Percentiles rank a stretch among this genome's conserved stretches.
Conservation (phyloP, 2,329 filamentous ascomycete genomes). For the Apiospora aurea region DNA sequence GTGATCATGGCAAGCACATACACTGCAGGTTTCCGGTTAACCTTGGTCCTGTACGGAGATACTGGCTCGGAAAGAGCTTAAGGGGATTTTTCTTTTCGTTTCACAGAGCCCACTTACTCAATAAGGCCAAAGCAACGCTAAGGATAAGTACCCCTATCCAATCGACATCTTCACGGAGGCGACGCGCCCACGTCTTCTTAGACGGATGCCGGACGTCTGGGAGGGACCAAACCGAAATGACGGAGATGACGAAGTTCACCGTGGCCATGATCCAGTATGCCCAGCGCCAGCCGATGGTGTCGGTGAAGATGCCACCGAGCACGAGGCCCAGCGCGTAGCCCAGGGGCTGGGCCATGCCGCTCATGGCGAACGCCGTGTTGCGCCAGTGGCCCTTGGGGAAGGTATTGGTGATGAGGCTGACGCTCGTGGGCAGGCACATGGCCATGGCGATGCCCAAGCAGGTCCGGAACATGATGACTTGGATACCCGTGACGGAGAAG, state of each 20-base stretch:
- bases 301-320: conserved; percentile 56
- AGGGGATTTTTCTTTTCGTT: neutral
- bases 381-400: conserved; percentile 46
- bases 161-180: conserved; percentile 53
- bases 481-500: conserved; percentile 42
- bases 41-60: neutral
- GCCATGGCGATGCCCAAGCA: conserved; percentile 45
- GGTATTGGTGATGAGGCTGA: conserved; percentile 46
- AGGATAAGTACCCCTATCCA: conserved; percentile 49
- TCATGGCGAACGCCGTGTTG: conserved; percentile 51
- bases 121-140: conserved; percentile 9
- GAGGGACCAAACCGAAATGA: conserved; percentile 46
- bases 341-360: conserved; percentile 53
- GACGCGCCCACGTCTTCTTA: conserved; percentile 37
- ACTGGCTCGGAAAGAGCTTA: neutral
- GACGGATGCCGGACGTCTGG: conserved; percentile 37
- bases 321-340: conserved; percentile 58
- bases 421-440: conserved; percentile 47
- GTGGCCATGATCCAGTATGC: conserved; percentile 50
- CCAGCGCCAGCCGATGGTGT: conserved; percentile 56
- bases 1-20: conserved; percentile 58
- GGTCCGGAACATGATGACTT: conserved; percentile 48
- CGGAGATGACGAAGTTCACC: conserved; percentile 46
- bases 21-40: conserved; percentile 34
- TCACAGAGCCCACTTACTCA: neutral